Evolutionary conservation across 257 asterid species (phyloP), one percentile per base, ranked within the genome.

Genomic region (Plantago major): DNA sequence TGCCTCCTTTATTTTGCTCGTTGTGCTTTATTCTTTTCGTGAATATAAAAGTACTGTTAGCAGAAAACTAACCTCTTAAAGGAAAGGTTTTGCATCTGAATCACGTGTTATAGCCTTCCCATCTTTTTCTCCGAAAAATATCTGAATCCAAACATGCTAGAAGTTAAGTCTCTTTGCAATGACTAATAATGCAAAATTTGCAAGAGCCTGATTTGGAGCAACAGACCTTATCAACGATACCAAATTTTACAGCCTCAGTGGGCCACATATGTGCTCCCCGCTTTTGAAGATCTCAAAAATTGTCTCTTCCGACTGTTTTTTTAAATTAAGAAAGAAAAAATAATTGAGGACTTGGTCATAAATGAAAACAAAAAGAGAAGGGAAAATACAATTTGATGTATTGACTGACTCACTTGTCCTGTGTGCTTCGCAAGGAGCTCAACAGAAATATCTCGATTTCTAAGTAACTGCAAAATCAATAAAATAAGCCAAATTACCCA

Each of bases 61-160:
- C 26, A 42, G 33, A 58, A 42, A 17, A 55, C 46, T 76, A 70
- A 85, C 86, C 84, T 54, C 64, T 60, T 5, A 61, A 59, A 13
- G 43, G 72, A 58, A 67, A 65, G 59, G 88, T 58, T 80, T 47
- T 46, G 86, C 89, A 79, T 86, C 95, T 19, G 77, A 72, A 26
- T 55, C 95, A 91, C 42, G 96, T 87, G 30, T 71, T 75, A 22
- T 22, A 2, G 2, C 26, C 74, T 79, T 72, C 72, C 79, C 73
- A 71, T 85, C 96, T 66, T 88, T 87, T 56, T 91, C 94, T 51
- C 88, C 83, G 90, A 95, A 81, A 67, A 84, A 86, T 64, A 91
- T 78, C 98, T 91, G 81, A 70, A 76, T 43, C 73, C 64, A 51
- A 63, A 84, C 22, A 73, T 56, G 19, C 15, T 42, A 62, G 2